phyloP scores from a whole-genome alignment of 1,284 basidiomycete species.

The Termitomyces sp. region DNA sequence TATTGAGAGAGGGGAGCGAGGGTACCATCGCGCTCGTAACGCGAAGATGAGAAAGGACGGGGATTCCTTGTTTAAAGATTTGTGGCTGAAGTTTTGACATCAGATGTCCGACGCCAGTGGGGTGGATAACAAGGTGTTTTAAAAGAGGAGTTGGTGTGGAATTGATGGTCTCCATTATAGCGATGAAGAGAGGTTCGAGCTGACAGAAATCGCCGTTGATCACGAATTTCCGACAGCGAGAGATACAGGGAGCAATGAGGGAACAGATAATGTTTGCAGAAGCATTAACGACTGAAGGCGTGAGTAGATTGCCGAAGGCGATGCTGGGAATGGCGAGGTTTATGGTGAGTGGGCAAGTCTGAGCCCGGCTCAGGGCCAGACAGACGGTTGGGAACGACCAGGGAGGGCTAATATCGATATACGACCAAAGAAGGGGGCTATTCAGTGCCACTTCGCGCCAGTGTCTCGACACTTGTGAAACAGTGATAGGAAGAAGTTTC shows the following conservation, averaged over 20 bases:
- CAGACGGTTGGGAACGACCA: constrained; percentile 13
- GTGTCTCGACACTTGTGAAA: constrained; percentile 25
- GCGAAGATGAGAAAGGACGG: constrained; percentile 9
- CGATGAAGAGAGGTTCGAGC: constrained; percentile 12
- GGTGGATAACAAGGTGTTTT: constrained; percentile 9
- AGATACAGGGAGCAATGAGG: constrained; percentile 10
- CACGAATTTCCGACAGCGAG: constrained; percentile 14
- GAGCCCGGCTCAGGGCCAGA: constrained; percentile 27
- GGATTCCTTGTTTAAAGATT: constrained; percentile 6
- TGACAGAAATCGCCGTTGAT: constrained; percentile 16
- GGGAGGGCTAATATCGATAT: constrained; percentile 20
- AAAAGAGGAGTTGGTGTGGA: constrained; percentile 7
- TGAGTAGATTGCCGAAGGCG: constrained; percentile 11
- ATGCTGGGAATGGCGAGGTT: constrained; percentile 14
- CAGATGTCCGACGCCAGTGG: constrained; percentile 6
- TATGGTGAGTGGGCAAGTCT: constrained; percentile 22
- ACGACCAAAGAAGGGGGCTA: constrained; percentile 27
- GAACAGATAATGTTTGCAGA: constrained; percentile 10
- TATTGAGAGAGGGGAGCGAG: constrained; percentile 6
- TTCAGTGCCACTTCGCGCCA: constrained; percentile 27
- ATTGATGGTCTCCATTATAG: constrained; percentile 10
- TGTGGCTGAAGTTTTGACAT: neutral
- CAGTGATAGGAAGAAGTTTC: constrained; percentile 16
- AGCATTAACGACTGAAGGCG: constrained; percentile 11
- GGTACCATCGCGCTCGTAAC: constrained; percentile 12